These are phyloP conservation scores for Rostrohypoxylon terebratum DNA, from an alignment of 495 filamentous ascomycete genomes.

Conservation along the genomic window DNA sequence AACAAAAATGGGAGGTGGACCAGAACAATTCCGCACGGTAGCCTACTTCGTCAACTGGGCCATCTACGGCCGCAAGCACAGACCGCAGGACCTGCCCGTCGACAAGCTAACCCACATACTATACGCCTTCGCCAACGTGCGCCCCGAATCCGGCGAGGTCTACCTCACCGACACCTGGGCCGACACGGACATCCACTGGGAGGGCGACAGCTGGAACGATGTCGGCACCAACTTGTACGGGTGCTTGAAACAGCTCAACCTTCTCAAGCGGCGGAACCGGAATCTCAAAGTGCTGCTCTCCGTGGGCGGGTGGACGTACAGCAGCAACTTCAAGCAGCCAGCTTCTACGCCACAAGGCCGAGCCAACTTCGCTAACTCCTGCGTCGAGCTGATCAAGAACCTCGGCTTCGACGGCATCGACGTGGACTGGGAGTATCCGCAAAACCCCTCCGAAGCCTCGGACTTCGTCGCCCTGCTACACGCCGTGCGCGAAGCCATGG, in stretches of 20 bases:
- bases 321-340: slow-evolving; percentile 82
- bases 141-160: slow-evolving; percentile 72
- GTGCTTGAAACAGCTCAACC: slow-evolving; percentile 91
- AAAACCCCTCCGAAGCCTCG: slow-evolving; percentile 66
- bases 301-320: slow-evolving; percentile 98
- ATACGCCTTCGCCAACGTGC: slow-evolving; percentile 74
- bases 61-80: slow-evolving; percentile 89
- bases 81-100: slow-evolving; percentile 86
- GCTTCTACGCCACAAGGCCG: slow-evolving; percentile 72
- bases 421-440: slow-evolving; percentile 73
- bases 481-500: slow-evolving; percentile 71
- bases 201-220: slow-evolving; percentile 80
- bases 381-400: slow-evolving; percentile 76
- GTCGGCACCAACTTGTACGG: slow-evolving; percentile 83
- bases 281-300: slow-evolving; percentile 92
- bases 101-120: slow-evolving; percentile 90
- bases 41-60: slow-evolving; percentile 95
- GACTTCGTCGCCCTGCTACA: slow-evolving; percentile 81
- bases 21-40: slow-evolving; percentile 71
- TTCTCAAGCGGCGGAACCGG: slow-evolving; percentile 88
- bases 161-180: slow-evolving; percentile 85
- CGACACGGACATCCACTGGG: slow-evolving; percentile 89
- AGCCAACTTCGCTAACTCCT: slow-evolving; percentile 73
- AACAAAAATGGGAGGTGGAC: slow-evolving; percentile 59
- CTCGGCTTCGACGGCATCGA: slow-evolving; percentile 69